Evolutionary conservation across 1,284 basidiomycete genomes (phyloP), one percentile per base, ranked within the genome.

Genomic region (Thelephora terrestris): DNA sequence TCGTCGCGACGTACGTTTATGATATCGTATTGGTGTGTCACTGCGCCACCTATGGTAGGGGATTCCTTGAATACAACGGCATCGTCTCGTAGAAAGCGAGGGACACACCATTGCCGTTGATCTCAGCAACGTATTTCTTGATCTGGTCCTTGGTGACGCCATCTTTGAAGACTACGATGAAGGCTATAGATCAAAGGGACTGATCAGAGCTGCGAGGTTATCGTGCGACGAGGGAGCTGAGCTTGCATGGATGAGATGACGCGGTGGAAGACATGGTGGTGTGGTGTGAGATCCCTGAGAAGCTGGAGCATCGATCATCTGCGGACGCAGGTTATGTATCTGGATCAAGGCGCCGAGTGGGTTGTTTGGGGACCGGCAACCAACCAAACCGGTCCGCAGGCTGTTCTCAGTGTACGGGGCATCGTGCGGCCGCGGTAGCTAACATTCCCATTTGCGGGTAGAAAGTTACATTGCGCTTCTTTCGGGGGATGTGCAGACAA

Each of bases 91-190:
- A 14, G 16, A 44, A 47, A 23, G 37, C 36, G 17, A 32, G 16
- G 25, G 35, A 46, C 57, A 25, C 47, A 67, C 77, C 76, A 48
- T 70, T 68, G 7, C 52, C 53, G 27, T 60, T 58, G 10, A 81
- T 66, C 4, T 69, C 60, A 0, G 62, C 50, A 2, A 59, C 67
- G 51, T 72, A 74, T 47, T 73, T 56, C 35, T 74, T 55, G 40
- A 81, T 67, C 46, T 71, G 59, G 1, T 68, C 69, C 29, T 63
- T 44, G n/a, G 70, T 60, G 46, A 68, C 73, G 39, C 50, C 48
- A 9, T 72, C 62, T 58, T 79, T 79, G 67, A 80, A 80, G n/a
- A 77, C 69, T 39, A 81, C 71, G 52, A 81, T 78, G 59, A 70
- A 79, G 53, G 63, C 75, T 77, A 38, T 18, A 37, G 39, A 54